Conservation (phyloP, 768 basidiomycete genomes). For the Boletus rex-veris region DNA sequence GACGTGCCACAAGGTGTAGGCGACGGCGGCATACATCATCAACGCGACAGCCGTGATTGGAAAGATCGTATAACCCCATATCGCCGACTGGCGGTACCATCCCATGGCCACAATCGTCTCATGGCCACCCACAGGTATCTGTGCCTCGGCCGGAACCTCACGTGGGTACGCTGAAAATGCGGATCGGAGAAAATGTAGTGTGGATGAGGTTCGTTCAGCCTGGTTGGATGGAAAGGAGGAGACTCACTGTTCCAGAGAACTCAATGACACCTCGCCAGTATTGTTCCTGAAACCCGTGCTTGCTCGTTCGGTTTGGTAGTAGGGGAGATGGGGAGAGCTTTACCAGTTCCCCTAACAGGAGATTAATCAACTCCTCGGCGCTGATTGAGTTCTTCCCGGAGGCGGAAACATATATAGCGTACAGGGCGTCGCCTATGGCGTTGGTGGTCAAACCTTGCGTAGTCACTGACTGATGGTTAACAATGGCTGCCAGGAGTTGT, state of each 20-base stretch:
- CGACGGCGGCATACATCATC: constrained; percentile 4
- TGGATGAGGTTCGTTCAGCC: background rate
- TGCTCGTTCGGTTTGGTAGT: too few relatives aligned
- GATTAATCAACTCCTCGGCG: background rate
- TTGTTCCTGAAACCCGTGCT: background rate
- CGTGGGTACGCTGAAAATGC: constrained; percentile 2
- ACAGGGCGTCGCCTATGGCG: constrained; percentile 18
- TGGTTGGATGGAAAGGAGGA: background rate
- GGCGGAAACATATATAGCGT: constrained; percentile 5
- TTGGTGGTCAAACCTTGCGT: constrained; percentile 16
- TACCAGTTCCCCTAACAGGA: constrained; percentile 4
- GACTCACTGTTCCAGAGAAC: constrained; percentile 13
- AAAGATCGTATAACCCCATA: constrained; percentile 1
- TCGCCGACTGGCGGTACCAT: background rate
- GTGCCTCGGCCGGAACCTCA: background rate
- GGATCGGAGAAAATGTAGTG: constrained; percentile 2
- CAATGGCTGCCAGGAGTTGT: constrained; percentile 9
- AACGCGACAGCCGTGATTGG: constrained; percentile 5
- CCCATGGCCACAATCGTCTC: constrained; percentile 1
- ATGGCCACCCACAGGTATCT: background rate
- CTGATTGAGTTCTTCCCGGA: background rate
- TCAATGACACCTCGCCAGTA: constrained; percentile 19
- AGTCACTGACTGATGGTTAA: constrained; percentile 2
- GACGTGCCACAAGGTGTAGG: constrained; percentile 4
- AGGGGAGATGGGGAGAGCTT: background rate